These are phyloP conservation scores for Aspergillus carbonarius DNA, from an alignment of 2,329 filamentous ascomycete species.

Conservation along the genomic window DNA sequence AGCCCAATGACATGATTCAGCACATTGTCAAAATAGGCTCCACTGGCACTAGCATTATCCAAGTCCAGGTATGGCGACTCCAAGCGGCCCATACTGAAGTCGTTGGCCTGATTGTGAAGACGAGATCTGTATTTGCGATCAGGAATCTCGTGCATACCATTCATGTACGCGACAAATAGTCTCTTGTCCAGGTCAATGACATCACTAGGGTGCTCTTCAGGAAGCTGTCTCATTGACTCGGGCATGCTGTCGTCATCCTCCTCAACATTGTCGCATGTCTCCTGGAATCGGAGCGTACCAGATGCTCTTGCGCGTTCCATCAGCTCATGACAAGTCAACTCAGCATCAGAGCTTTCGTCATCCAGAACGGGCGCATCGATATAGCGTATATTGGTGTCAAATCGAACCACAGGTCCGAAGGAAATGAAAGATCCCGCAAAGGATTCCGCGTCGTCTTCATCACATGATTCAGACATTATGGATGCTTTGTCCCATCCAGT, in stretches of 20 bases:
- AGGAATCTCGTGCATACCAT: constrained; percentile 40
- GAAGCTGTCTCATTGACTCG: constrained; percentile 22
- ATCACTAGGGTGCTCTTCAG: constrained; percentile 39
- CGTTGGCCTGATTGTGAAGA: constrained; percentile 34
- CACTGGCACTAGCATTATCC: constrained; percentile 28
- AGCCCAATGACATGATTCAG: constrained; percentile 40
- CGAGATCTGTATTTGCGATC: constrained; percentile 34
- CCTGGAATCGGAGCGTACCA: constrained; percentile 19
- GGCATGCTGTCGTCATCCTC: constrained; percentile 18
- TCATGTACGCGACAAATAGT: constrained; percentile 43
- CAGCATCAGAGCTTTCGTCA: constrained; percentile 23
- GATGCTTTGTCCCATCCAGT: constrained; percentile 32
- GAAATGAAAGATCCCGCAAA: constrained; percentile 40
- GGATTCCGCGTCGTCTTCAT: constrained; percentile 31
- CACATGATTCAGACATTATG: constrained; percentile 27
- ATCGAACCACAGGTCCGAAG: constrained; percentile 37
- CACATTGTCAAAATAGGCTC: constrained; percentile 38
- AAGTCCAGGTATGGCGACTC: constrained; percentile 34
- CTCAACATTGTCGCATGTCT: constrained; percentile 18
- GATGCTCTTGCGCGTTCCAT: constrained; percentile 36
- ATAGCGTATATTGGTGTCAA: constrained; percentile 35
- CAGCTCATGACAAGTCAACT: constrained; percentile 44
- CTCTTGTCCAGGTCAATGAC: constrained; percentile 40
- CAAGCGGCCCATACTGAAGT: constrained; percentile 33
- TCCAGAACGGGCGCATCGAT: constrained; percentile 31